Evolutionary conservation across 768 basidiomycete species (phyloP).

Genomic region (Boletus coccyginus): DNA sequence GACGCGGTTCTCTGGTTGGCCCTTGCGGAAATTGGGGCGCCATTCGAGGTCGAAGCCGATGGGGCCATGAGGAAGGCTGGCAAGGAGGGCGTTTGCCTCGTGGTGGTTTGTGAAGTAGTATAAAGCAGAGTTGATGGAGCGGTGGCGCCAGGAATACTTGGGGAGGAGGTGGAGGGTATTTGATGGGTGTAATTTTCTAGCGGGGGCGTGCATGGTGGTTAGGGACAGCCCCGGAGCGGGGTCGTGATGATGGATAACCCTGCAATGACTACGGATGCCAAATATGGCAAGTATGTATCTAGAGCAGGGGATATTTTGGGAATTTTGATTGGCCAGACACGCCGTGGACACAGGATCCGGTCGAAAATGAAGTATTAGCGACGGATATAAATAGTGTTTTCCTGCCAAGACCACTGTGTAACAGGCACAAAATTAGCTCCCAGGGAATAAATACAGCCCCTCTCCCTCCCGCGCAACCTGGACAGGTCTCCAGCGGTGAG

Average conservation of each 20-base stretch:
- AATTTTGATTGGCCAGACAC: conserved; percentile 23
- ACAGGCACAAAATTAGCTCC: conserved; percentile 28
- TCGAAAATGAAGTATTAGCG: conserved; percentile 18
- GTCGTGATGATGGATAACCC: not conserved
- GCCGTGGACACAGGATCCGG: conserved; percentile 21
- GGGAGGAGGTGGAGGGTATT: conserved; percentile 4
- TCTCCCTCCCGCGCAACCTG: not conserved
- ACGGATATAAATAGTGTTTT: conserved; percentile 30
- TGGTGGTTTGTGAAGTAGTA: conserved; percentile 35
- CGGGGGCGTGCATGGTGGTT: conserved; percentile 6
- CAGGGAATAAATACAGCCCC: conserved; percentile 6
- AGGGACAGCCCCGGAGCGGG: conserved; percentile 4
- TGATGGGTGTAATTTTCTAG: not conserved
- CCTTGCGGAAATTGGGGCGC: conserved; percentile 59
- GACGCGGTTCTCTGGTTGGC: conserved; percentile 59
- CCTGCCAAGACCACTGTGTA: conserved; percentile 31
- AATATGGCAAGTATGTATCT: conserved; percentile 9
- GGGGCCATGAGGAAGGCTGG: conserved; percentile 22
- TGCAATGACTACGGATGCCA: conserved; percentile 10
- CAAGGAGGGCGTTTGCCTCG: conserved; percentile 21
- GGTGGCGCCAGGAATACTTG: conserved; percentile 21
- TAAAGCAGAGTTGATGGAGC: conserved; percentile 17
- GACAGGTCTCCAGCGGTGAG: not conserved
- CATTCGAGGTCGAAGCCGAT: conserved; percentile 81
- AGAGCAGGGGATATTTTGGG: conserved; percentile 7